Evolutionary conservation across 2,329 filamentous ascomycete genomes (phyloP).

Genomic region (Sporothrix brasiliensis): DNA sequence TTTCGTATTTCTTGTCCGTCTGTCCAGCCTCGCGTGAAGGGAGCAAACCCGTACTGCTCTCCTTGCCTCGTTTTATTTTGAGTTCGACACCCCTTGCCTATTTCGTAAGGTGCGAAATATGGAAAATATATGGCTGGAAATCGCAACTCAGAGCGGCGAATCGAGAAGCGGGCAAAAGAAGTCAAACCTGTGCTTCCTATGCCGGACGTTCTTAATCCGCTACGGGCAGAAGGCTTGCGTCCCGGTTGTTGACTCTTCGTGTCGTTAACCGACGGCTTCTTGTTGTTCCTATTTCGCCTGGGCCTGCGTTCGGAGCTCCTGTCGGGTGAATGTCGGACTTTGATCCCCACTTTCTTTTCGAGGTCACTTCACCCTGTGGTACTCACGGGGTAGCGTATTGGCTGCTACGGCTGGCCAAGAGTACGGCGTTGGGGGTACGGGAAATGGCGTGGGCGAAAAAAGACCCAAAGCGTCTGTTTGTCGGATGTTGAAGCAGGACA

Average conservation of each 20-base stretch:
- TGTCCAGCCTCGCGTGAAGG: background rate
- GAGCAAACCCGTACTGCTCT: too few species aligned
- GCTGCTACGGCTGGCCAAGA: background rate
- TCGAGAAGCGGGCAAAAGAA: slow-evolving; percentile 12
- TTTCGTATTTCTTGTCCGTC: background rate
- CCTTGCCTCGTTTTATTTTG: background rate
- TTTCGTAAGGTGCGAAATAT: background rate
- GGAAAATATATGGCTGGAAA: slow-evolving; percentile 4
- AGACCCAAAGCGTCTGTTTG: background rate
- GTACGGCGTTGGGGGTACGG: slow-evolving; percentile 1
- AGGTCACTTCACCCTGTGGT: background rate
- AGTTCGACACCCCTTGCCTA: background rate
- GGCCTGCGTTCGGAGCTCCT: background rate
- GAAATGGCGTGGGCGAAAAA: background rate
- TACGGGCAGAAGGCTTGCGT: slow-evolving; percentile 20
- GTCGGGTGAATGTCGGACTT: slow-evolving; percentile 2
- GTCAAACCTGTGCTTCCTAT: slow-evolving; percentile 18
- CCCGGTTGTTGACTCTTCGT: background rate
- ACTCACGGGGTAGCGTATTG: slow-evolving; percentile 16
- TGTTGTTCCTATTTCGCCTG: background rate
- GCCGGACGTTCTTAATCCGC: slow-evolving; percentile 19
- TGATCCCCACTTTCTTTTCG: background rate
- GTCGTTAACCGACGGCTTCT: background rate
- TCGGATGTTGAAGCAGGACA: background rate
- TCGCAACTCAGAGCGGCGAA: slow-evolving; percentile 15